Conservation (phyloP, 768 basidiomycete species). For the Paxillus involutus region DNA sequence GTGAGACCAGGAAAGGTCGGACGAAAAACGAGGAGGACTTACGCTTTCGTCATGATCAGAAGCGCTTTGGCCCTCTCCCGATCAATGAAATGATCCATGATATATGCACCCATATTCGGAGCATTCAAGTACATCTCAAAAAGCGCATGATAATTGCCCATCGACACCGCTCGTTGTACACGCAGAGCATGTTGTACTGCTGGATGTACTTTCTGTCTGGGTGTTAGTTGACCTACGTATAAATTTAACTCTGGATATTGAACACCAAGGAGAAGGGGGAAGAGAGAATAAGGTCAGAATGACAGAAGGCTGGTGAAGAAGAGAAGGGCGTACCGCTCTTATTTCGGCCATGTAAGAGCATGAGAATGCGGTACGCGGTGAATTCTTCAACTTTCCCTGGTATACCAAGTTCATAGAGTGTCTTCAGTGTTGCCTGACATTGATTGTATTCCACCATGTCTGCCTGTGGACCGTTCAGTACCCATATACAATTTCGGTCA, state of each 20-base stretch:
- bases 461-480: conserved; percentile 49
- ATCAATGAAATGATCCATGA: conserved; percentile 98
- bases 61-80: conserved; percentile 87
- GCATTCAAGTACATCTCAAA: conserved; percentile 82
- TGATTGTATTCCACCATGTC: conserved; percentile 99
- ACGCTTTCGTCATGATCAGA: conserved; percentile 93
- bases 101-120: conserved; percentile 97
- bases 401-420: conserved; percentile 91
- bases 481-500: background rate
- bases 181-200: conserved; percentile 87
- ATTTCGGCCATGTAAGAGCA: conserved; percentile 92
- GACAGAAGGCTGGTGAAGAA: conserved; percentile 2
- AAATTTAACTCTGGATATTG: conserved; percentile 79
- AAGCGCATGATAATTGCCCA: conserved; percentile 92
- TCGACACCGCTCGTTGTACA: conserved; percentile 86
- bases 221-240: conserved; percentile 96
- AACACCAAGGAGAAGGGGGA: background rate
- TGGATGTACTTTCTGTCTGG: conserved; percentile 77
- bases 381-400: conserved; percentile 95
- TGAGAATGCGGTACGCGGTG: conserved; percentile 94
- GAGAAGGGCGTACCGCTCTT: conserved; percentile 69
- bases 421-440: conserved; percentile 88
- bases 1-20: background rate
- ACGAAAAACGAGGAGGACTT: conserved; percentile 32
- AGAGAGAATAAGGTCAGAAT: background rate